Evolutionary conservation across 139 green algal genomes (phyloP), one percentile per base, ranked within the genome.

Genomic region (Parachlorella kessleri): DNA sequence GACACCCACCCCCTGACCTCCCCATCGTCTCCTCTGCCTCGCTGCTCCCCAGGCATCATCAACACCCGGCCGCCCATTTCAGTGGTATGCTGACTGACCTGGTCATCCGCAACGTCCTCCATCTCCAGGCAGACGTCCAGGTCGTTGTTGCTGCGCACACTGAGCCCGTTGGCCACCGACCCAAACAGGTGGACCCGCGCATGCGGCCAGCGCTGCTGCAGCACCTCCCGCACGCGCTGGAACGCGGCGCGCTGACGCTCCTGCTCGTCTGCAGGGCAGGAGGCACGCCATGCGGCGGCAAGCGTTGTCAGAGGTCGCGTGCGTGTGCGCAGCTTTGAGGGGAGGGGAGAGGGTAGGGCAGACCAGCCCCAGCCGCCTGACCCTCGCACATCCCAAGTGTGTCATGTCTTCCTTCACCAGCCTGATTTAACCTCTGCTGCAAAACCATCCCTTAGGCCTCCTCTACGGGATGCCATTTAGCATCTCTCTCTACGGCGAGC

Each of bases 61-160:
- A n/a, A n/a, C n/a, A n/a, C n/a, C n/a, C n/a, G n/a, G n/a, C n/a
- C n/a, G n/a, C n/a, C n/a, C n/a, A n/a, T n/a, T n/a, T n/a, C n/a
- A n/a, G n/a, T n/a, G n/a, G n/a, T n/a, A 59, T 7, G 38, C 40
- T 9, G 4, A 10, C 69, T 14, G 66, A 87, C 83, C 74, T 70
- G n/a, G 55, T 81, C 81, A 4, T 83, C 77, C 36, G 24, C 54
- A 24, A 48, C 48, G 26, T n/a, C 41, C 33, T 37, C 40, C 42
- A 93, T 73, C 85, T 93, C 87, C 69, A 97, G 63, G 77, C 84
- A 92, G 9, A 97, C 81, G 78, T 97, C 93, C 23, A 97, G 84
- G 73, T 94, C 92, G 79, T 95, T 96, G 84, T 78, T 91, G 76
- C 82, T 79, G 26, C 85, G 73, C 35, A 97, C 83, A 72, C 72